phyloP scores from a whole-genome alignment of 306 rosid genomes.

The Morella rubra region DNA sequence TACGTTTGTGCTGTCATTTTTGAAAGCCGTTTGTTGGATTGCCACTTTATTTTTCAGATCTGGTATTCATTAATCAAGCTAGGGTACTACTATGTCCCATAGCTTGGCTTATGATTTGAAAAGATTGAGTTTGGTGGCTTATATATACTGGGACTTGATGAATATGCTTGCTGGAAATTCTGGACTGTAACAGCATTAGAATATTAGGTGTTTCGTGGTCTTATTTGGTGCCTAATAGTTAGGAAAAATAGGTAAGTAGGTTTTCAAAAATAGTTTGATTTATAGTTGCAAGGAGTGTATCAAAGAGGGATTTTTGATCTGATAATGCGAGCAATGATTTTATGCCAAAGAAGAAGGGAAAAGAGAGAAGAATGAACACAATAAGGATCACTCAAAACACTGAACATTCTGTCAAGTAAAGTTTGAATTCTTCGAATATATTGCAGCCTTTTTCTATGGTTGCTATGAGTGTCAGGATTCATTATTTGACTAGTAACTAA shows the following conservation, averaged over 20 bases:
- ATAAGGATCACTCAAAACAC: too few relatives aligned
- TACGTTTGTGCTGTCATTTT: background rate
- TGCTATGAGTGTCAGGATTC: too few relatives aligned
- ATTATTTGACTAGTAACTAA: too few relatives aligned
- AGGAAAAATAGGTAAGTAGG: background rate
- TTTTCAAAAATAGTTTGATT: background rate
- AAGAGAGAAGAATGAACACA: too few relatives aligned
- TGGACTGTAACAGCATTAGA: background rate
- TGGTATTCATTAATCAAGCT: background rate
- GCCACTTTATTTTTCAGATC: background rate
- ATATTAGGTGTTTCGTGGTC: background rate
- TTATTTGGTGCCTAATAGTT: background rate
- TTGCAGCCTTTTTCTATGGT: too few relatives aligned
- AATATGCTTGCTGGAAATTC: background rate
- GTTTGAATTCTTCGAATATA: too few relatives aligned
- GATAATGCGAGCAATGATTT: too few relatives aligned
- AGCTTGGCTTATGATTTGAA: background rate
- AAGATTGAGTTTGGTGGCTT: background rate
- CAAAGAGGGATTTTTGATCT: background rate
- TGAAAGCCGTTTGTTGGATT: background rate
- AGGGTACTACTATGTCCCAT: background rate
- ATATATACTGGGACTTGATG: background rate
- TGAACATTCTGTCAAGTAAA: too few relatives aligned
- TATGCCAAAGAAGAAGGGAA: too few relatives aligned
- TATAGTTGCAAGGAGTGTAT: background rate